These are phyloP conservation scores for Naganishia vaughanmartiniae DNA, from an alignment of 768 basidiomycete genomes.

Conservation along the genomic window DNA sequence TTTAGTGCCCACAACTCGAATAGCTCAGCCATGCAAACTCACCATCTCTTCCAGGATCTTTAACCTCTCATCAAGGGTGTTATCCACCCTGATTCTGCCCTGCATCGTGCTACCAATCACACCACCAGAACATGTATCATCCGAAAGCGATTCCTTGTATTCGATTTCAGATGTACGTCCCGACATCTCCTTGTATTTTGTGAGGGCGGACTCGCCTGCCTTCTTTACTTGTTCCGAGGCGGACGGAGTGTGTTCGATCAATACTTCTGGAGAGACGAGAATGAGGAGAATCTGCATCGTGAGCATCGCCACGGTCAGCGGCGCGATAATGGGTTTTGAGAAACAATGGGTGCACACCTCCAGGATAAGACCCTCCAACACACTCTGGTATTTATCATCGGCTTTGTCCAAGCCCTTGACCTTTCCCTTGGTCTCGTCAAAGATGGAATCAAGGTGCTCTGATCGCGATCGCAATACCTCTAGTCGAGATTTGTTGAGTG, in stretches of 20 bases:
- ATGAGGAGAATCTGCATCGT: conserved; percentile 65
- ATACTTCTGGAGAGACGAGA: conserved; percentile 71
- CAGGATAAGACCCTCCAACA: conserved; percentile 77
- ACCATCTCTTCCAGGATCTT: conserved; percentile 85
- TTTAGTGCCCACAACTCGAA: not conserved
- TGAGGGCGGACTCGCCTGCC: conserved; percentile 65
- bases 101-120: conserved; percentile 70
- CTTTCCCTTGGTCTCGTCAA: conserved; percentile 66
- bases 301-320: not conserved
- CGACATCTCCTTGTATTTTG: conserved; percentile 71
- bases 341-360: conserved; percentile 57
- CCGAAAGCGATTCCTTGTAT: conserved; percentile 63
- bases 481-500: conserved; percentile 94
- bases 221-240: conserved; percentile 64
- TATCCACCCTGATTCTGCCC: conserved; percentile 82
- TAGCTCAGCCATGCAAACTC: conserved; percentile 39
- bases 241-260: conserved; percentile 65
- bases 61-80: conserved; percentile 88
- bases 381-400: conserved; percentile 69
- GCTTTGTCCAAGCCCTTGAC: conserved; percentile 65
- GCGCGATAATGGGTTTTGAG: not conserved
- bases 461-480: conserved; percentile 84
- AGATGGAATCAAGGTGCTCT: conserved; percentile 85
- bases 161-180: conserved; percentile 64
- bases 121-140: conserved; percentile 84